Conservation (phyloP, 176 grass and related monocot genomes). For the Dactylis glomerata region DNA sequence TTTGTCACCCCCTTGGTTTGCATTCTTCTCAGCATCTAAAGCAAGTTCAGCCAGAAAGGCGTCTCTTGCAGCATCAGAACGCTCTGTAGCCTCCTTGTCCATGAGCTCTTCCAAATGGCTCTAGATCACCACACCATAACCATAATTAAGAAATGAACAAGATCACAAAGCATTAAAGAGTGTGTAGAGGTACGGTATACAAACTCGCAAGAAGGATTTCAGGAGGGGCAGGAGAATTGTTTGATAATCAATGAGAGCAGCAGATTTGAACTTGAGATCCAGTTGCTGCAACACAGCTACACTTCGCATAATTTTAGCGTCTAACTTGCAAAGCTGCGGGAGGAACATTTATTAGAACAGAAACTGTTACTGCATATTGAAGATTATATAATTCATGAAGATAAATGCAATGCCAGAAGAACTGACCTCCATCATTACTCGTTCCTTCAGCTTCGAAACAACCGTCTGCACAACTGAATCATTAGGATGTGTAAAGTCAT, state of each 20-base stretch:
- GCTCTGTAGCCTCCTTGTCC: constrained; percentile 90
- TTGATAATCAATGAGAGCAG: constrained; percentile 67
- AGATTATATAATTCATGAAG: neutral
- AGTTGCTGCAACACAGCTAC: constrained; percentile 50
- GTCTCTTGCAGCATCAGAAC: constrained; percentile 92
- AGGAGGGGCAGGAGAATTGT: constrained; percentile 65
- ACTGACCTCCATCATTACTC: constrained; percentile 54
- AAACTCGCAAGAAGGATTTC: constrained; percentile 71
- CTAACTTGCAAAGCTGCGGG: constrained; percentile 79
- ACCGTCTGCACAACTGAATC: constrained; percentile 49
- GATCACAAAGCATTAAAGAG: constrained; percentile 14
- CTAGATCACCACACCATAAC: constrained; percentile 43
- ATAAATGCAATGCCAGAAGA: constrained; percentile 11
- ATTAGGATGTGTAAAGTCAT: constrained; percentile 56
- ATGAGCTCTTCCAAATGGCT: constrained; percentile 70
- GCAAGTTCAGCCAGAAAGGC: constrained; percentile 95
- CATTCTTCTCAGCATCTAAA: constrained; percentile 81
- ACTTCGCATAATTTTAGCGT: constrained; percentile 77
- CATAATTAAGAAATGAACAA: constrained; percentile 37
- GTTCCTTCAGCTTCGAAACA: constrained; percentile 61
- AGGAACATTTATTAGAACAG: constrained; percentile 9
- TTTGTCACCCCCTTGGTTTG: constrained; percentile 47
- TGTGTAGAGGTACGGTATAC: constrained; percentile 21
- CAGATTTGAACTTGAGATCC: constrained; percentile 69
- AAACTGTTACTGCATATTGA: constrained; percentile 14